Base-by-base conservation (phyloP, 2,329 filamentous ascomycete species). In the Colletotrichum sp. region DNA sequence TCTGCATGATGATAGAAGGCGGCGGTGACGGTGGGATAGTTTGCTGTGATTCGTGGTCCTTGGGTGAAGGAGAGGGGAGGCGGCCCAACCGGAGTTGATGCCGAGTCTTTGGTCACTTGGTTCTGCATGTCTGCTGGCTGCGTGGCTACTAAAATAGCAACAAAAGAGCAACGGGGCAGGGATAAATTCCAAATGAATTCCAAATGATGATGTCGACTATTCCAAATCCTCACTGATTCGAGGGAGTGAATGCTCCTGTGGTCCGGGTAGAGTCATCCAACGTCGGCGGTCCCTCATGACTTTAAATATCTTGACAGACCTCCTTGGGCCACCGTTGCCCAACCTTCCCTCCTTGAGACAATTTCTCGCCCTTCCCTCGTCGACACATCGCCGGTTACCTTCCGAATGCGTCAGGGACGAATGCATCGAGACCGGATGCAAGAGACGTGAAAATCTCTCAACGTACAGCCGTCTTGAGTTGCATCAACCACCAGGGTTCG, bases 1-100 rank as follows among this genome's bases (percentile, higher is more conserved):
- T 82, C 79, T n/a, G 84, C 86, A 59, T 77, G 34, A 57, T 77
- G 71, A 57, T 78, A 77, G 36, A 78, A 78, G 65, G 77, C 77
- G 30, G 75, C 71, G 36, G 75, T 77, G n/a, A 78, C 77, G 16
- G 75, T 76, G 34, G 57, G 27, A 65, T 65, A 74, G n/a, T 4
- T 25, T 16, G 74, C 19, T 25, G 32, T 69, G 74, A 74, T 74
- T 61, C 59, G 70, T 39, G 32, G 32, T 36, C 74, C 74, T 28
- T 76, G 64, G 22, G 59, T 73, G 27, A 74, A 74, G 44, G 65
- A 64, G 36, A 55, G 59, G 28, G 70, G 64, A 36, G 32, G 63
- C 15, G 59, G 15, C 13, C 74, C 74, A 74, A 76, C 71, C 70
- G 71, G 74, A 69, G 70, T 25, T 39, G 25, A 60, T 39, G 28